phyloP scores from a whole-genome alignment of 2,329 filamentous ascomycete species.

The Aspergillus intermedius region DNA sequence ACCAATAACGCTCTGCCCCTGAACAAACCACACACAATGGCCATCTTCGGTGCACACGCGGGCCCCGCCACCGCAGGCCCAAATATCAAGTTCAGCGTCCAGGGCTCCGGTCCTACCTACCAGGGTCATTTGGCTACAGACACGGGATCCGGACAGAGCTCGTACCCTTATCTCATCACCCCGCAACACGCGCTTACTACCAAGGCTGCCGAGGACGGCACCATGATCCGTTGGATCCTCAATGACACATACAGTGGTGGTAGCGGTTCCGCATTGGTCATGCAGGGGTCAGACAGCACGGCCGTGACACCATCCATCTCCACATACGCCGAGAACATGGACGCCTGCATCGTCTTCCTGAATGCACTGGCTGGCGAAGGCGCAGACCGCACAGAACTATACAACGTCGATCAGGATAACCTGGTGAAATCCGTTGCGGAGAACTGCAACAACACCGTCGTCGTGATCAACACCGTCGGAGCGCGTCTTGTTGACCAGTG shows the following conservation, averaged over 20 bases:
- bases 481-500: constrained; percentile 17
- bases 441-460: constrained; percentile 56
- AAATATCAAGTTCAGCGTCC: constrained; percentile 21
- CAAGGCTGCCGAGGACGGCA: constrained; percentile 10
- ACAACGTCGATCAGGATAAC: constrained; percentile 61
- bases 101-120: constrained; percentile 7
- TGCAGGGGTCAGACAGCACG: constrained; percentile 7
- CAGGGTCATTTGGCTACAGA: constrained; percentile 11
- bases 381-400: constrained; percentile 56
- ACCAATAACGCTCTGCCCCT: constrained; percentile 44
- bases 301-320: constrained; percentile 4
- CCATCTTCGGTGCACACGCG: constrained; percentile 46
- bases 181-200: constrained; percentile 9
- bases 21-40: constrained; percentile 39
- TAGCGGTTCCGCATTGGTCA: constrained; percentile 5
- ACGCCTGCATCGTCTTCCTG: constrained; percentile 67
- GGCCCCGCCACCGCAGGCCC: constrained; percentile 13
- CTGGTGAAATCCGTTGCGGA: constrained; percentile 51
- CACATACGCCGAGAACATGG: constrained; percentile 21
- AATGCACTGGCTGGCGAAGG: constrained; percentile 76
- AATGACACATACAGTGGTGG: constrained; percentile 11
- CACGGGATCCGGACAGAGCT: constrained; percentile 11
- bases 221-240: constrained; percentile 14
- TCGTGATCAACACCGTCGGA: constrained; percentile 60
- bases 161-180: constrained; percentile 12